Evolutionary conservation across 352 stramenopile genomes (phyloP).

Genomic region (Aphanomyces euteiches): DNA sequence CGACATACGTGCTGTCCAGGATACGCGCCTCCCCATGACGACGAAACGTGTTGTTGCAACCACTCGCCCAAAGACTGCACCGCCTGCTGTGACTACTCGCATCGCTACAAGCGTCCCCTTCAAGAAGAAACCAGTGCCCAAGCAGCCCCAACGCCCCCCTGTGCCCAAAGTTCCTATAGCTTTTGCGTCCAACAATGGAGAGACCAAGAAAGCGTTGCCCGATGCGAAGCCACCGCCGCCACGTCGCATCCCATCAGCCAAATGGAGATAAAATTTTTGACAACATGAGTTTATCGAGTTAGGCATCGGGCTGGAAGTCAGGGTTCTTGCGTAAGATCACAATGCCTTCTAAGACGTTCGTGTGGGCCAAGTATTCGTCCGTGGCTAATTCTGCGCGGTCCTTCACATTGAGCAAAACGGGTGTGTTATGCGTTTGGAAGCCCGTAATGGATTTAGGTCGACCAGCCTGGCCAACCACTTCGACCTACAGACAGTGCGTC

Average conservation of each 20-base stretch:
- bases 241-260: conserved; percentile 15
- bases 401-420: conserved; percentile 96
- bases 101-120: no score
- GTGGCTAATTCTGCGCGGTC: conserved; percentile 98
- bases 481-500: conserved; percentile 61
- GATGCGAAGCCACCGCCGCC: not conserved
- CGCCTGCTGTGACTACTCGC: not conserved
- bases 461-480: conserved; percentile 98
- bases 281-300: conserved; percentile 29
- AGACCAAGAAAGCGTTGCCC: not conserved
- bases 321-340: conserved; percentile 99
- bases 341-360: conserved; percentile 96
- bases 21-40: not conserved
- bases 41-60: not conserved
- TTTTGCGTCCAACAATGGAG: not conserved
- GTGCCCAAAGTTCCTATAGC: not conserved
- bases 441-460: conserved; percentile 99
- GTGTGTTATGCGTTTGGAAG: conserved; percentile 99
- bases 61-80: conserved; percentile 4
- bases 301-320: conserved; percentile 80
- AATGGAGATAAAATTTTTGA: conserved; percentile 22
- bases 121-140: not conserved
- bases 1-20: not conserved
- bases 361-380: conserved; percentile 95
- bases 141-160: not conserved